These are phyloP conservation scores for Microdochium nivale DNA, from an alignment of 2,329 filamentous ascomycete species.

Conservation along the genomic window DNA sequence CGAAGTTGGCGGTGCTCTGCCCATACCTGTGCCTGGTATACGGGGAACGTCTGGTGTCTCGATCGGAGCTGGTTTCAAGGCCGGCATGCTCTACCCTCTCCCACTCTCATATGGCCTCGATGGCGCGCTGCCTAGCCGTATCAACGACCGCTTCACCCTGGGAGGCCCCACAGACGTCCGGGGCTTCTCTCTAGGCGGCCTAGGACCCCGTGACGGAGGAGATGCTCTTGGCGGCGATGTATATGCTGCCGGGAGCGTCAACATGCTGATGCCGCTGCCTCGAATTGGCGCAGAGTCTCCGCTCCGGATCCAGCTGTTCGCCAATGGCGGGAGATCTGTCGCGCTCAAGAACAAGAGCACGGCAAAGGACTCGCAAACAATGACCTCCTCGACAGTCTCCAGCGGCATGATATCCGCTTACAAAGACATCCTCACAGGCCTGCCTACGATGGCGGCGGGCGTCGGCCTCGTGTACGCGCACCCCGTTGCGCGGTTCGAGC, in stretches of 20 bases:
- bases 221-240: conserved; percentile 89
- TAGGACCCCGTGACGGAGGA: conserved; percentile 77
- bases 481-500: conserved; percentile 83
- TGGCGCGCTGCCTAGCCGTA: conserved; percentile 58
- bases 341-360: conserved; percentile 53
- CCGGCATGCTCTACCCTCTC: conserved; percentile 77
- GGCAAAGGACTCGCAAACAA: conserved; percentile 10
- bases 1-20: conserved; percentile 68
- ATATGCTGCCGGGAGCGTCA: conserved; percentile 82
- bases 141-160: conserved; percentile 93
- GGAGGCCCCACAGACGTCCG: conserved; percentile 92
- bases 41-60: conserved; percentile 67
- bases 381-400: conserved; percentile 36
- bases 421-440: conserved; percentile 60
- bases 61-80: conserved; percentile 71
- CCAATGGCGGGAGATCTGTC: conserved; percentile 81
- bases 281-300: conserved; percentile 74
- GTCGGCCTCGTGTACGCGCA: conserved; percentile 92
- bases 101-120: conserved; percentile 48
- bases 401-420: conserved; percentile 53
- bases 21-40: conserved; percentile 63
- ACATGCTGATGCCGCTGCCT: conserved; percentile 77
- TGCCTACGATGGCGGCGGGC: conserved; percentile 80
- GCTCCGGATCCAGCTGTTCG: conserved; percentile 79
- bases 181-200: conserved; percentile 81